phyloP scores from a whole-genome alignment of 768 basidiomycete genomes.

The Termitomyces sp. region DNA sequence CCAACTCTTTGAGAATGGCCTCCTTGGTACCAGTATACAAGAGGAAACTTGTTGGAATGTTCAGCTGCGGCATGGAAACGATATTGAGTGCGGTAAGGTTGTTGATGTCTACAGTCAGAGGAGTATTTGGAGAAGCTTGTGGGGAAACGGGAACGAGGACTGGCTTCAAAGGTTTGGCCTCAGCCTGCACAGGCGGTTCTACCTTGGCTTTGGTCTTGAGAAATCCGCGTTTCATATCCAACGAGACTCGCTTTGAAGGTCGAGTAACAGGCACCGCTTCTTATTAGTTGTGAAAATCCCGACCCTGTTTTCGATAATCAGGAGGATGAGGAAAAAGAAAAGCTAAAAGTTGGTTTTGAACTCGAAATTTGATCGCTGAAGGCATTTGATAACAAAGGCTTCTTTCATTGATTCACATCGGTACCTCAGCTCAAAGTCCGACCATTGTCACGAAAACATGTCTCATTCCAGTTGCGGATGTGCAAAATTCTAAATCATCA shows the following conservation, averaged over 20 bases:
- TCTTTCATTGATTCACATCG: neutral
- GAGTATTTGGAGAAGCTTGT: too few species aligned
- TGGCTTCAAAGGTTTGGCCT: neutral
- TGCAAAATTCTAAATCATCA: too few species aligned
- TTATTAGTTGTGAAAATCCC: neutral
- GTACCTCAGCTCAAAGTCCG: neutral
- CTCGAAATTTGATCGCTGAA: neutral
- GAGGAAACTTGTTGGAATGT: neutral
- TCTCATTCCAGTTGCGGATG: neutral
- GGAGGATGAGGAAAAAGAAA: neutral
- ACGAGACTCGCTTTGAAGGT: too few species aligned
- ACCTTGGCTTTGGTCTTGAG: neutral
- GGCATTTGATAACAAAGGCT: neutral
- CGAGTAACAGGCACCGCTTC: neutral
- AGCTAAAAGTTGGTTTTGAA: neutral
- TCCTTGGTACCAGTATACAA: neutral
- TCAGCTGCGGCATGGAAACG: neutral
- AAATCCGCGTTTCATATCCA: neutral
- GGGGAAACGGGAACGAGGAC: neutral
- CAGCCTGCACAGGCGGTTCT: neutral
- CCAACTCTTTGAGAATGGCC: neutral
- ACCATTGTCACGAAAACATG: neutral
- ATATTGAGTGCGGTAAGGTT: accelerated
- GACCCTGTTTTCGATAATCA: neutral
- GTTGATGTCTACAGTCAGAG: neutral